A percentile compares a stretch with the other conserved stretches of the same genome.
Conservation (phyloP, 768 basidiomycete species). For the Leccinum subgranulosum region DNA sequence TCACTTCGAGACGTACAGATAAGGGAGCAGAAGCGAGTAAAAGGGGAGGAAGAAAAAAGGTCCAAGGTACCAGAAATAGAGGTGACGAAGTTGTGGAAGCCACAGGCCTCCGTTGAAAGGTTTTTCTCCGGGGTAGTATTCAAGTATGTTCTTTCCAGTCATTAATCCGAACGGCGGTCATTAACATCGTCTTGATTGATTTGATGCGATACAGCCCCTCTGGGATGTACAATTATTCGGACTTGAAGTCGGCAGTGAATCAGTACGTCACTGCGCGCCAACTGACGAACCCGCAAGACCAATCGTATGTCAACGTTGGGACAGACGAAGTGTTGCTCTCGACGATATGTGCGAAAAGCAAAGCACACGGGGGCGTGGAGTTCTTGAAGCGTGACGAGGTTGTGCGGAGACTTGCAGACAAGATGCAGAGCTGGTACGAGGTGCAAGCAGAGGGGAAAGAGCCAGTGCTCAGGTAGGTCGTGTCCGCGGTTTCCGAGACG, state of each 20-base stretch:
- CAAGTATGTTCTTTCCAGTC: conserved; percentile 44
- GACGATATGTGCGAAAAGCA: conserved; percentile 36
- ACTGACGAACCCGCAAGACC: conserved; percentile 64
- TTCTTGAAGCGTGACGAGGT: conserved; percentile 70
- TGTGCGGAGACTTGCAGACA: conserved; percentile 46
- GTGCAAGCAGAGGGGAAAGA: conserved; percentile 54
- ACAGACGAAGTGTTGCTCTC: conserved; percentile 41
- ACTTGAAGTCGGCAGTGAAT: conserved; percentile 58
- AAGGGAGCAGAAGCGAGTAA: conserved; percentile 58
- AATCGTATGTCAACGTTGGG: conserved; percentile 63
- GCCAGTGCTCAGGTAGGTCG: conserved; percentile 54
- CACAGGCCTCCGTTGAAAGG: conserved; percentile 31
- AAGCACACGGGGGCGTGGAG: conserved; percentile 34
- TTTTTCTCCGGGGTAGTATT: conserved; percentile 65
- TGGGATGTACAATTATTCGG: conserved; percentile 50
- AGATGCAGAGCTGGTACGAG: conserved; percentile 80
- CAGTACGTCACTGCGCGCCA: conserved; percentile 57
- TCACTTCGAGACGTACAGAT: conserved; percentile 68
- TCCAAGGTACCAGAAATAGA: conserved; percentile 48
- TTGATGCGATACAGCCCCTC: conserved; percentile 38
- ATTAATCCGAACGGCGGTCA: neutral
- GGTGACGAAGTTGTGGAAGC: conserved; percentile 75
- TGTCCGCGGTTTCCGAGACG: neutral
- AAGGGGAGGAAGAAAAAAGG: conserved; percentile 48
- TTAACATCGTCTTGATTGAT: neutral